Conservation (phyloP, 495 filamentous ascomycete species). For the Hyaloscypha bicolor region DNA sequence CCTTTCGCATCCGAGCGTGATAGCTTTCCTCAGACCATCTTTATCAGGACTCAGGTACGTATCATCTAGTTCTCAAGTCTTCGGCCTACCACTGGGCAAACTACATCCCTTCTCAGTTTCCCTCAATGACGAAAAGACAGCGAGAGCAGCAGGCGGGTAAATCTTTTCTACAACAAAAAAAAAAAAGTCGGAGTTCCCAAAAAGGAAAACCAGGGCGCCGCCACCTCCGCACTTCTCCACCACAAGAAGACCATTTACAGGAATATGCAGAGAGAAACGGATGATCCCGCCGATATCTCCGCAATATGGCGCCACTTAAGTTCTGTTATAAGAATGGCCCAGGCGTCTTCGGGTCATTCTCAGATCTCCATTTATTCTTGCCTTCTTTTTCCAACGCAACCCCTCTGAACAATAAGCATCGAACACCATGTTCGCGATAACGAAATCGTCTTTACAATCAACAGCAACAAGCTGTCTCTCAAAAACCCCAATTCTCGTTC, state of each 20-base stretch:
- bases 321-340: background rate
- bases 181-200: background rate
- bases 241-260: background rate
- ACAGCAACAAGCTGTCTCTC: background rate
- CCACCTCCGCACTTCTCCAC: background rate
- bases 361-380: background rate
- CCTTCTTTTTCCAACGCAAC: background rate
- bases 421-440: slow-evolving; percentile 11
- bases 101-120: too few species aligned
- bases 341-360: background rate
- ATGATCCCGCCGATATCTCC: background rate
- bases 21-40: too few species aligned
- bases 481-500: background rate
- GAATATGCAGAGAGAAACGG: background rate
- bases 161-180: too few species aligned
- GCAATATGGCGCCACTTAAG: background rate
- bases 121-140: too few species aligned
- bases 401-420: background rate
- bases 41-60: too few species aligned
- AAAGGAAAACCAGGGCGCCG: background rate
- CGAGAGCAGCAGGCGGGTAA: too few species aligned
- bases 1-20: too few species aligned
- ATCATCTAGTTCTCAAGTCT: too few species aligned
- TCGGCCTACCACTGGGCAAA: too few species aligned
- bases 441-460: slow-evolving; percentile 6